Base-by-base conservation (phyloP, 1,284 basidiomycete genomes). In the Psilocybe mexicana region DNA sequence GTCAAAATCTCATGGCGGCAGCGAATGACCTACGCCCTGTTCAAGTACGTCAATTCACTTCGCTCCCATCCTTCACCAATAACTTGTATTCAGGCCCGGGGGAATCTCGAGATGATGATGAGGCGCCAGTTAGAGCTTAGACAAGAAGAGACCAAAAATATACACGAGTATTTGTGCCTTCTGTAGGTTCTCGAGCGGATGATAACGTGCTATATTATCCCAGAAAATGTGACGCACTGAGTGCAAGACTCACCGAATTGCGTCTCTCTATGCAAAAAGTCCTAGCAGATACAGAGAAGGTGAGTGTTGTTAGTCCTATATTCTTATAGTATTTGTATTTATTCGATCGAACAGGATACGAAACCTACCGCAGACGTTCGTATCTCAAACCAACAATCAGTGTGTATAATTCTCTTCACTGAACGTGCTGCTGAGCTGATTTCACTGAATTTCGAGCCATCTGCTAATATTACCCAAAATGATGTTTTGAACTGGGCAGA, bases 11-110 rank as follows among this genome's bases (percentile, higher is more conserved):
- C 43, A 90, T 92, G 87, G 89, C 88, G 6, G 87, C 89, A 25
- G 88, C 87, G 33, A 91, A 92, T 63, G 89, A 92, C 65, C 72
- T 92, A 55, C 83, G 89, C n/a, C 90, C 90, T 2, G 86, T 91
- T 7, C 90, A 92, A 77, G 88, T 86, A 62, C 25, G 72, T 23
- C 23, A n/a, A 36, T 6, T 8, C 23, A 48, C 40, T 53, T n/a
- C 38, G 38, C 18, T 65, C 45, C 25, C 38, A 46, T 46, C 46
- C 36, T 43, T 45, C 30, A 6, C 48, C 38, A 38, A 23, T 53
- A 38, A 30, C 49, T 47, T 14, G n/a, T n/a, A 50, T 43, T 8
- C 59, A 90, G 86, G 89, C 89, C 23, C 77, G 89, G 65, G 84
- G 78, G 26, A 88, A 87, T 65, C 76, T 92, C 35, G 90, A 92